Percentiles rank a stretch among this genome's conserved stretches.
These are phyloP conservation scores for Fusarium coffeatum DNA, from an alignment of 2,329 filamentous ascomycete species.

Conservation along the genomic window DNA sequence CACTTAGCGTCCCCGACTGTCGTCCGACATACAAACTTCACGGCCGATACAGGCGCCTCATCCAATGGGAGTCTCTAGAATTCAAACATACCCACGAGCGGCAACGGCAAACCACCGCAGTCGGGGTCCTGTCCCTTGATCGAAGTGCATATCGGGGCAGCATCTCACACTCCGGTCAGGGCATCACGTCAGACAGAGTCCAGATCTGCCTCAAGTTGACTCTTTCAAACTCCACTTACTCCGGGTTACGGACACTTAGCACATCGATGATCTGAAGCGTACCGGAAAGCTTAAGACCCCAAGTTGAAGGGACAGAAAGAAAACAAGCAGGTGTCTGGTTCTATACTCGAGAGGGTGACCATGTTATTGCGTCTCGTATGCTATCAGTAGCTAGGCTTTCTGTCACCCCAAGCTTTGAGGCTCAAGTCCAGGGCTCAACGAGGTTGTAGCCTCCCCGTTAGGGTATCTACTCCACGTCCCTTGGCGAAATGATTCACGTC, in stretches of 20 bases:
- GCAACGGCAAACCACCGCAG: conserved; percentile 19
- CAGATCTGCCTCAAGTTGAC: conserved; percentile 19
- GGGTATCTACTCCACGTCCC: conserved; percentile 11
- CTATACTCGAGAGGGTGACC: neutral
- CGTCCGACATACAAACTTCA: conserved; percentile 13
- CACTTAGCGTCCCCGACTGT: conserved; percentile 28
- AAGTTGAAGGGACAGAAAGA: neutral
- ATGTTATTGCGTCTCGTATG: neutral
- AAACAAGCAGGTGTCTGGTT: neutral
- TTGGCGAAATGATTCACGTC: neutral
- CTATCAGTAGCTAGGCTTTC: neutral
- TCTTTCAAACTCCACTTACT: conserved; percentile 27
- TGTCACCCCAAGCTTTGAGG: conserved; percentile 6
- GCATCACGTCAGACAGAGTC: conserved; percentile 12
- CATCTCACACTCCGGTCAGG: conserved; percentile 14
- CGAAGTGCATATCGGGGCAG: conserved; percentile 22
- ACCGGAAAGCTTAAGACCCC: neutral
- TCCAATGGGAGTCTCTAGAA: conserved; percentile 22
- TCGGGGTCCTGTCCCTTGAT: conserved; percentile 12
- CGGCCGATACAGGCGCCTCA: conserved; percentile 21
- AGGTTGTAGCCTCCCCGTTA: conserved; percentile 1
- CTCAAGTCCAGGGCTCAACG: conserved; percentile 13
- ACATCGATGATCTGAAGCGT: neutral
- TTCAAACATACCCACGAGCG: conserved; percentile 12
- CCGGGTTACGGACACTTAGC: conserved; percentile 22